phyloP scores from a whole-genome alignment of 2,329 filamentous ascomycete species.

The Ascochyta rabiei region DNA sequence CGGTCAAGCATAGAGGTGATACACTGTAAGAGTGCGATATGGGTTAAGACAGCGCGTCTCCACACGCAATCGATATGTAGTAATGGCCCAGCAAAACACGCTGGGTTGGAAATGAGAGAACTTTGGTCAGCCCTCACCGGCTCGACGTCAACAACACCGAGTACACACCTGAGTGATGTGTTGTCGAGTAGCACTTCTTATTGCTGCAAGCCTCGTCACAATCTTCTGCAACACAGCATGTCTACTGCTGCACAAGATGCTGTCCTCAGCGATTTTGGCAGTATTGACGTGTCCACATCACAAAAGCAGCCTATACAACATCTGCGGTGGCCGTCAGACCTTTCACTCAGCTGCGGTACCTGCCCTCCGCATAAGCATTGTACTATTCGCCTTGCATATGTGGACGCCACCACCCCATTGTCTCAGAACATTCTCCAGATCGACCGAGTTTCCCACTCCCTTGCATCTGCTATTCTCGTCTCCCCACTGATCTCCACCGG shows the following conservation, averaged over 20 bases:
- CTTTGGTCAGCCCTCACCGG: slow-evolving; percentile 13
- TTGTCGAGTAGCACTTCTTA: not conserved
- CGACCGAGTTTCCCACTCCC: not conserved
- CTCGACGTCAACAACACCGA: slow-evolving; percentile 5
- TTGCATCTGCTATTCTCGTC: slow-evolving; percentile 7
- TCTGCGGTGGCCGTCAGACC: slow-evolving; percentile 7
- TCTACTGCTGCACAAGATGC: not conserved
- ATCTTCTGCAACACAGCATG: slow-evolving; percentile 1
- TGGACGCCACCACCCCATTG: not conserved
- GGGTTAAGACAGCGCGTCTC: slow-evolving; percentile 24
- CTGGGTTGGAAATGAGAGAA: slow-evolving; percentile 26
- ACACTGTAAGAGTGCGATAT: slow-evolving; percentile 37
- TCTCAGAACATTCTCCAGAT: not conserved
- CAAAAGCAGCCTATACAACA: not conserved
- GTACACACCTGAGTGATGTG: not conserved
- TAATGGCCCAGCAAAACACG: slow-evolving; percentile 21
- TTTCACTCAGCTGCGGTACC: slow-evolving; percentile 3
- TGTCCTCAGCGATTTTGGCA: slow-evolving; percentile 10
- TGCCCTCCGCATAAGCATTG: not conserved
- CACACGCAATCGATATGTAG: slow-evolving; percentile 28
- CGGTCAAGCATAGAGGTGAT: slow-evolving; percentile 40
- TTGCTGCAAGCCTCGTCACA: slow-evolving; percentile 13
- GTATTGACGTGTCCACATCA: slow-evolving; percentile 10
- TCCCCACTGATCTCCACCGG: not conserved
- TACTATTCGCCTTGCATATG: slow-evolving; percentile 12